Conservation (phyloP, 805 yeast genomes). For the Yamadazyma ubonensis region DNA sequence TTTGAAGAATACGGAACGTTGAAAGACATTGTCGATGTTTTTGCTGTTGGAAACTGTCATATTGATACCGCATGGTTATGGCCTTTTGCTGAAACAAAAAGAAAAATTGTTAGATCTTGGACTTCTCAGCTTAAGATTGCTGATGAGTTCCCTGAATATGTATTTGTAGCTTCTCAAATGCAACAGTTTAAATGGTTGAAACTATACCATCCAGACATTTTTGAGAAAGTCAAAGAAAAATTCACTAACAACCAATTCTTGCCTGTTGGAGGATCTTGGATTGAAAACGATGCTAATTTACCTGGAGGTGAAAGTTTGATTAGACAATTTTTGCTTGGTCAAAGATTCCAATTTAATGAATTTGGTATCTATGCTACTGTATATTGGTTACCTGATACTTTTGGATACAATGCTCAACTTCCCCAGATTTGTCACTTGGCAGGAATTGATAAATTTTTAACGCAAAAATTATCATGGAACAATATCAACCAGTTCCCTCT, state of each 20-base stretch:
- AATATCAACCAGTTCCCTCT: conserved; percentile 89
- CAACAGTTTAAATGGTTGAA: conserved; percentile 94
- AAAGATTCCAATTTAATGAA: conserved; percentile 73
- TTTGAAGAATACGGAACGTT: conserved; percentile 28
- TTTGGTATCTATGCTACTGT: conserved; percentile 75
- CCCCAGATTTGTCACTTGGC: conserved; percentile 91
- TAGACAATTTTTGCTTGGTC: conserved; percentile 89
- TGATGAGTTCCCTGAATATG: conserved; percentile 87
- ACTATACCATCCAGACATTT: conserved; percentile 82
- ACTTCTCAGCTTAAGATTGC: conserved; percentile 83
- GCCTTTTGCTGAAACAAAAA: conserved; percentile 97
- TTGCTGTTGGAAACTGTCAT: conserved; percentile 91
- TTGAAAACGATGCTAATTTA: conserved; percentile 92
- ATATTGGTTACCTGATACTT: conserved; percentile 97
- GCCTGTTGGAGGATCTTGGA: conserved; percentile 98
- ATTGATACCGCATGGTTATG: conserved; percentile 98
- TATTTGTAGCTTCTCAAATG: conserved; percentile 92
- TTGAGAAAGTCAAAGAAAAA: conserved; percentile 59
- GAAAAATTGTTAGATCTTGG: conserved; percentile 95
- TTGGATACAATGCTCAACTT: conserved; percentile 92
- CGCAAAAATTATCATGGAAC: conserved; percentile 96
- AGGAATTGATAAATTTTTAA: conserved; percentile 79
- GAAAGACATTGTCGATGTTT: conserved; percentile 57
- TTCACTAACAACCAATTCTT: conserved; percentile 72
- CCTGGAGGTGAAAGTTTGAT: conserved; percentile 92